Evolutionary conservation across 169 alveolate genomes (phyloP), one percentile per base, ranked within the genome.

Genomic region (Eimeria nieschulzi): DNA sequence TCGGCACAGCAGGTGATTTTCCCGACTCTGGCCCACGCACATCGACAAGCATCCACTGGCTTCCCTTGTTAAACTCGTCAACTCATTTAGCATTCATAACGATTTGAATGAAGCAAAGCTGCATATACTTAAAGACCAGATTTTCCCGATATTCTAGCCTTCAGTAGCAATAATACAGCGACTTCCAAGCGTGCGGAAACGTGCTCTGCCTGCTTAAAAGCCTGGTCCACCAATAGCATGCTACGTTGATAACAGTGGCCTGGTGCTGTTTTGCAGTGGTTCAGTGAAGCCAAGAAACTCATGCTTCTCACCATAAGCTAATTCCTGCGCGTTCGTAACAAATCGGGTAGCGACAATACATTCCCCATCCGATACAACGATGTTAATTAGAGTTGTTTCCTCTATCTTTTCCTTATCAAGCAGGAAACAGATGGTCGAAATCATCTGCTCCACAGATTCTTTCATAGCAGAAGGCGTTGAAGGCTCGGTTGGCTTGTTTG

Each of bases 281-380:
- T 9, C 72, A 23, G 25, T 2, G 73, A 7, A 1, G 59, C 9
- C 71, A n/a, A n/a, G 26, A 66, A 21, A 54, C 17, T 53, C 26
- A 55, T 3, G 68, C 6, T 10, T 12, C 87, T 83, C 59, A 66
- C 82, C 82, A 56, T 64, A 83, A 46, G 83, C 91, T 23, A 85
- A 84, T 70, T 66, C 92, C 72, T 68, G 83, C 54, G 92, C 84
- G 56, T 76, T 78, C 9, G 87, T 80, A 55, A 76, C 94, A 68
- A 76, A 91, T 64, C 88, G 53, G 33, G 91, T 82, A 53, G 94
- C 94, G 19, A 91, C 90, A 33, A 91, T 55, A 68, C 91, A 61
- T 25, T 59, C 71, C 25, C 94, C 94, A 80, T 91, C 94, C 53
- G 91, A 66, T 71, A 91, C 87, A 13, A 83, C 94, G 21, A 80